These are phyloP conservation scores for Mucor plumbeus DNA, from an alignment of 371 early-diverging fungal species.

Conservation along the genomic window DNA sequence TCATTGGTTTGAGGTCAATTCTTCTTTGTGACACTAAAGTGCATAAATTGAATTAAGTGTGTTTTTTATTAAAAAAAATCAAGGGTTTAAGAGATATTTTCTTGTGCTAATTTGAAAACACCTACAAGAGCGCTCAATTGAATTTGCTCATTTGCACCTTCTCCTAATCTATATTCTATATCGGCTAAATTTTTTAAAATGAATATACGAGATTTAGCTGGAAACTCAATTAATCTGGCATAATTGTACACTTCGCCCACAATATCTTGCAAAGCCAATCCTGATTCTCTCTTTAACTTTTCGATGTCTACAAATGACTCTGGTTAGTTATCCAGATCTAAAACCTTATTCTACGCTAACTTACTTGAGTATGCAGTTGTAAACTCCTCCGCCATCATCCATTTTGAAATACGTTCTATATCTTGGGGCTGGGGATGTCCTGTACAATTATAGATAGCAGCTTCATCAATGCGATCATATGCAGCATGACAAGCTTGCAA, in stretches of 20 bases:
- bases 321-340: neutral
- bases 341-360: slow-evolving; percentile 3
- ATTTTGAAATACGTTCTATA: slow-evolving; percentile 78
- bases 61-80: no score
- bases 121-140: slow-evolving; percentile 85
- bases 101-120: slow-evolving; percentile 76
- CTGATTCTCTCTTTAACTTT: slow-evolving; percentile 78
- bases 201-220: slow-evolving; percentile 64
- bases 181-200: slow-evolving; percentile 84
- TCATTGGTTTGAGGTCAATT: no score
- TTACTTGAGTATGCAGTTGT: slow-evolving; percentile 76
- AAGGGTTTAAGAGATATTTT: slow-evolving; percentile 36
- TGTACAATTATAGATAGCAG: slow-evolving; percentile 87
- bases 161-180: slow-evolving; percentile 84
- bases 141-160: slow-evolving; percentile 82
- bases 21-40: no score
- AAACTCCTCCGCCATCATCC: slow-evolving; percentile 84
- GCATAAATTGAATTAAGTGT: no score
- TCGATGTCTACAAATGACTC: slow-evolving; percentile 60
- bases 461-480: slow-evolving; percentile 75
- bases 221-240: slow-evolving; percentile 70
- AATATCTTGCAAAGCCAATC: slow-evolving; percentile 90
- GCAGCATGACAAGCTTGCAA: slow-evolving; percentile 91
- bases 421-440: slow-evolving; percentile 92
- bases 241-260: slow-evolving; percentile 74